These are phyloP conservation scores for Saccharum hybrid DNA, from an alignment of 202 grass and related monocot species.

Conservation along the genomic window DNA sequence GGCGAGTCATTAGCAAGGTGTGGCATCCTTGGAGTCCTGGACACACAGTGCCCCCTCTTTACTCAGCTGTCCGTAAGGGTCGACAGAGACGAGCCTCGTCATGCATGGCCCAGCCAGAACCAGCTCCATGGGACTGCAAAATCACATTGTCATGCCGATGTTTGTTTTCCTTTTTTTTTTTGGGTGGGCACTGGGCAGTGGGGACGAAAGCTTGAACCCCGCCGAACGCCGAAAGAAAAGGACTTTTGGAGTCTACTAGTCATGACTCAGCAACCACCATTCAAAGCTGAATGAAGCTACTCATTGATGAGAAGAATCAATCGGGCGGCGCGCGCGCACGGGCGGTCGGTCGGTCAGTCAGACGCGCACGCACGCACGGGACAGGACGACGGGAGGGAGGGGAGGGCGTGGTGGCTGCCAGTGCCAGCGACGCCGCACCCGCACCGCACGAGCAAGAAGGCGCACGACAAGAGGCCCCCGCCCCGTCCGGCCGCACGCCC, in stretches of 20 bases:
- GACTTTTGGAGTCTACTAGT: not conserved
- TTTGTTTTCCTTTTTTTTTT: no score
- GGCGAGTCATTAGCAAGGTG: no score
- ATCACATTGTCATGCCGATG: no score
- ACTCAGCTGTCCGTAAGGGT: not conserved
- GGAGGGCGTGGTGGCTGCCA: not conserved
- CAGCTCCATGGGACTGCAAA: no score
- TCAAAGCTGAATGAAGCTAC: constrained; percentile 5
- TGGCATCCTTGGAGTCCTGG: not conserved
- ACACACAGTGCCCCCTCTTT: constrained; percentile 17
- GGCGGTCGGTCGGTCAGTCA: not conserved
- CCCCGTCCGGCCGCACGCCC: no score
- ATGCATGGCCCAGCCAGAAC: no score
- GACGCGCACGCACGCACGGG: no score
- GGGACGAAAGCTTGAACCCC: not conserved
- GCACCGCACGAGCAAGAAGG: no score
- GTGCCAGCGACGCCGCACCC: constrained; percentile 22
- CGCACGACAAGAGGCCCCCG: no score
- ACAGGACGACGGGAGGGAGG: no score
- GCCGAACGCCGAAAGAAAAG: constrained; percentile 16
- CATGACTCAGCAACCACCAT: constrained; percentile 28
- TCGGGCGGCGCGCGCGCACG: not conserved
- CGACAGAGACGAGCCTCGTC: no score
- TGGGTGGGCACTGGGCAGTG: not conserved
- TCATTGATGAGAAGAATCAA: not conserved